These are phyloP conservation scores for Cryptosporidium meleagridis DNA, from an alignment of 169 alveolate genomes.

Conservation along the genomic window DNA sequence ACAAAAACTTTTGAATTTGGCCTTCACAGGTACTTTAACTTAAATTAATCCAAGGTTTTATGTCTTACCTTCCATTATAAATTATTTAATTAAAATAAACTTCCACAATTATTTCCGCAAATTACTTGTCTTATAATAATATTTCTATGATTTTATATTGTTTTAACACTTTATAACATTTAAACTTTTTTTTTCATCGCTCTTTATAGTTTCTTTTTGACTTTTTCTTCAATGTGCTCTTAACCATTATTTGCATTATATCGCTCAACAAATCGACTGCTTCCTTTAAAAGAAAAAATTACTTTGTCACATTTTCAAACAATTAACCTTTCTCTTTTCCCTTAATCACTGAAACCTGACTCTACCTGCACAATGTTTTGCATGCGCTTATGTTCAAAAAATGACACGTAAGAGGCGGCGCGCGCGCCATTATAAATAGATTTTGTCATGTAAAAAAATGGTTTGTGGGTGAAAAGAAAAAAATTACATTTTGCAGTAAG, in stretches of 20 bases:
- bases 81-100: neutral
- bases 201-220: too few relatives aligned
- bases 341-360: neutral
- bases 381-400: neutral
- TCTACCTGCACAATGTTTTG: neutral
- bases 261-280: too few relatives aligned
- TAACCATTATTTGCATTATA: too few relatives aligned
- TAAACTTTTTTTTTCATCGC: too few relatives aligned
- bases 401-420: conserved; percentile 11
- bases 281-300: too few relatives aligned
- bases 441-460: neutral
- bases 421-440: conserved; percentile 37
- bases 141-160: neutral
- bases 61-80: neutral
- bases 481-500: neutral
- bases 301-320: too few relatives aligned
- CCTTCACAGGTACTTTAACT: neutral
- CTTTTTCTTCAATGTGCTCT: neutral
- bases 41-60: neutral
- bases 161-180: too few relatives aligned
- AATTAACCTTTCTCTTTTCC: neutral
- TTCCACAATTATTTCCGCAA: neutral
- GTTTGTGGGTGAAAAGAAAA: conserved; percentile 1
- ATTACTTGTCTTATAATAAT: neutral
- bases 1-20: neutral